These are phyloP conservation scores for Ophiocordyceps unilateralis DNA, from an alignment of 2,329 filamentous ascomycete genomes.

Conservation along the genomic window DNA sequence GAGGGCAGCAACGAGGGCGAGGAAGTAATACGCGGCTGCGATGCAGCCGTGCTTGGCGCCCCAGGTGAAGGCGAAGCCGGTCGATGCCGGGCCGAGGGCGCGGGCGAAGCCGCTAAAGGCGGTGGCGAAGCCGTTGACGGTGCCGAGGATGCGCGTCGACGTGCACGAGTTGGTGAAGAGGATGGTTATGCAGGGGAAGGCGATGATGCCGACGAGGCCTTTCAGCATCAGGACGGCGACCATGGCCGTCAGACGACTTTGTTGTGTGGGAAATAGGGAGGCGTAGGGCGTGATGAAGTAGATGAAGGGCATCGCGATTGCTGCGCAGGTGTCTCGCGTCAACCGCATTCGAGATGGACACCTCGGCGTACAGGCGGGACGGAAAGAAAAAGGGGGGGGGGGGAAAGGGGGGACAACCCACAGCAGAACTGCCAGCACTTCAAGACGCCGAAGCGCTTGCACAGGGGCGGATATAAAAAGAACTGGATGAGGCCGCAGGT, in stretches of 20 bases:
- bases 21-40: constrained; percentile 64
- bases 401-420: constrained; percentile 12
- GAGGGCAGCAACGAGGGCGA: constrained; percentile 45
- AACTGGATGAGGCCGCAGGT: constrained; percentile 73
- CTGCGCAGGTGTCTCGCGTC: constrained; percentile 13
- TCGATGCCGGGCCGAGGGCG: constrained; percentile 58
- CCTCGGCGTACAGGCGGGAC: neutral
- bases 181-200: constrained; percentile 80
- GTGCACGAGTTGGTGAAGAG: constrained; percentile 74
- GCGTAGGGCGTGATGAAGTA: constrained; percentile 76
- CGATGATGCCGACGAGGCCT: constrained; percentile 60
- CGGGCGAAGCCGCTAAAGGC: constrained; percentile 66
- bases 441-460: constrained; percentile 55
- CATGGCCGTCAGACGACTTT: constrained; percentile 41
- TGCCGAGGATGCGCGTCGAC: constrained; percentile 60
- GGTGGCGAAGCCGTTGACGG: constrained; percentile 80
- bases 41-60: constrained; percentile 63
- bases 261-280: constrained; percentile 36
- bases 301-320: constrained; percentile 51
- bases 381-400: neutral
- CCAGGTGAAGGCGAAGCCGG: constrained; percentile 56
- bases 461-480: constrained; percentile 62
- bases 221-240: constrained; percentile 56
- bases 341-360: too few species aligned
- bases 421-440: constrained; percentile 51